Evolutionary conservation across 257 asterid genomes (phyloP), one percentile per base, ranked within the genome.

Genomic region (Catharanthus roseus): DNA sequence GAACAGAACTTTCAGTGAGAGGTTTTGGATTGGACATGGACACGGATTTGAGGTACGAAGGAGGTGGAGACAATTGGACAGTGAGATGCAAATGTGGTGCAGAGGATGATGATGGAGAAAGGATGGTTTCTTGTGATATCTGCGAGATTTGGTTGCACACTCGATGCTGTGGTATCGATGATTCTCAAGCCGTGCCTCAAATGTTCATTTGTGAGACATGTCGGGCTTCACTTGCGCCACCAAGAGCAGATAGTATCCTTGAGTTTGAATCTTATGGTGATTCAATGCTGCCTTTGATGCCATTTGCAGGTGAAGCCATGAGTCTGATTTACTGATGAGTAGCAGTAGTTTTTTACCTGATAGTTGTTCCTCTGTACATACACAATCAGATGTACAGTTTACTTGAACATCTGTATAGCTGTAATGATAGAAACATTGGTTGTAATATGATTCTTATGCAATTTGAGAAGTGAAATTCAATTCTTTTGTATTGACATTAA

Each of bases 91-190:
- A 77, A 75, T 91, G 99, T 54, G 99, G 97, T 64, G 97, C 97
- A 16, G 62, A 61, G 45, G 99, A 95, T 24, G 97, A 95, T 8
- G 99, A 95, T 51, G 97, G 97, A 3, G 99, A 95, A 76, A 86
- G 97, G 74, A 95, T 95, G 97, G 86, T 95, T 38, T 79, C 97
- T 0, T 95, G 99, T 71, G 97, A 95, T 75, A 73, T 86, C 33
- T 95, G 99, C 31, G 99, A 84, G 78, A 75, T 78, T 29, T 95
- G 99, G 97, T 93, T 91, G 87, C 97, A 95, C 60, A 95, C 97
- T 0, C 77, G 71, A 6, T 91, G 99, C 86, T 71, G 84, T 31
- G 99, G 99, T 18, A 88, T 95, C 36, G 82, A 81, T 50, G 97
- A 89, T 63, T 49, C 82, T n/a, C 87, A 85, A 55, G 81, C 82